Base-by-base conservation (phyloP, 139 green algal genomes). In the Chlorokybus atmophyticus region DNA sequence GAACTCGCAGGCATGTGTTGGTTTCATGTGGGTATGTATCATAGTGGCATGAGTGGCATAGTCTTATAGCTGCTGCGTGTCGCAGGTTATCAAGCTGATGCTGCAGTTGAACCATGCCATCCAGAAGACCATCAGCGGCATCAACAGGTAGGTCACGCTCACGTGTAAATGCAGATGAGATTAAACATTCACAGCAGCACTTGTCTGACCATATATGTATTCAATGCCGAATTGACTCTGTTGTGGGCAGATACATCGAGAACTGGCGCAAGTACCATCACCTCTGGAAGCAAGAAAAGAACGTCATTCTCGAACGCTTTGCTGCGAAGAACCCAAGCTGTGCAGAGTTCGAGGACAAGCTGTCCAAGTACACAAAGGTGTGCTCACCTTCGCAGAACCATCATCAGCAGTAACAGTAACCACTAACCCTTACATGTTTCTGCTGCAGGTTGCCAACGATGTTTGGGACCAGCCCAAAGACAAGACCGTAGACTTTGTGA, bases 211-310 rank as follows among this genome's bases (percentile, higher is more conserved):
- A n/a, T n/a, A n/a, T n/a, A n/a, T n/a, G n/a, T n/a, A n/a, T n/a
- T n/a, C n/a, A n/a, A n/a, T n/a, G n/a, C n/a, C n/a, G n/a, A n/a
- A n/a, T n/a, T n/a, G n/a, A n/a, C n/a, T n/a, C n/a, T n/a, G n/a
- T n/a, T n/a, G n/a, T n/a, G n/a, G n/a, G n/a, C 35, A 44, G 35
- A 10, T 44, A 44, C 35, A 44, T 44, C 35, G 84, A 92, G 39
- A 68, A 64, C 55, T 94, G 86, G 86, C 70, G 73, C 32, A 57
- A 66, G 2, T 78, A 86, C 56, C 64, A 81, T 58, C 28, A 60
- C 57, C 65, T 94, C 35, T 94, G 86, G 86, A 93, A 91, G 75
- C 62, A 68, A 5, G 86, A 94, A 63, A 80, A 83, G 40, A 64
- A 40, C 21, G 63, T 57, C 23, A 62, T 87, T 30, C 47, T 93